Percentiles rank a stretch among this genome's conserved stretches.
Evolutionary conservation across 2,329 filamentous ascomycete genomes (phyloP).

Genomic region (Penicillium sp.): DNA sequence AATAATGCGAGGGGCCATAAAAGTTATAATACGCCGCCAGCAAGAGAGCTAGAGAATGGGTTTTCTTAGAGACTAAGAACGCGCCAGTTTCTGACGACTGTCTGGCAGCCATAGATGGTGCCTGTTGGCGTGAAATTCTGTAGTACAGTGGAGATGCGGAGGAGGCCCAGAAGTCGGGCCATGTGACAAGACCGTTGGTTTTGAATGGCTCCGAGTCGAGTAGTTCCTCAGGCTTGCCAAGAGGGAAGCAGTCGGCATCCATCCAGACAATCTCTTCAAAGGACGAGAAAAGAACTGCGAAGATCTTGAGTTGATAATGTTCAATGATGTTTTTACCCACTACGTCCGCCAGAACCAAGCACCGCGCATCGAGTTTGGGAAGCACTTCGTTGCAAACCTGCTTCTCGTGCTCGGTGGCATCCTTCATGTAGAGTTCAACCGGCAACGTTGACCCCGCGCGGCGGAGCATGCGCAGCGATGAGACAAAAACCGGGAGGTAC

Average conservation of each 20-base stretch:
- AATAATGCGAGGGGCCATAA: constrained; percentile 40
- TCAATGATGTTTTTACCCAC: constrained; percentile 41
- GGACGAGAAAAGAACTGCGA: constrained; percentile 58
- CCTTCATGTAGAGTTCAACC: constrained; percentile 47
- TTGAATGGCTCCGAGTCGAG: constrained; percentile 55
- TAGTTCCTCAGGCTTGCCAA: constrained; percentile 47
- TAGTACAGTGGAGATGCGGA: constrained; percentile 48
- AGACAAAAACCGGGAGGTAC: constrained; percentile 53
- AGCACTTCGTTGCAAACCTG: constrained; percentile 43
- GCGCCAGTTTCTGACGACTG: constrained; percentile 40
- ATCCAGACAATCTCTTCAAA: constrained; percentile 61
- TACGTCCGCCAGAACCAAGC: constrained; percentile 46
- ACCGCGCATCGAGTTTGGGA: constrained; percentile 44
- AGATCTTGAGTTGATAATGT: constrained; percentile 57
- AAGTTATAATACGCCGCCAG: constrained; percentile 42
- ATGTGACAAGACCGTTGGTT: constrained; percentile 55
- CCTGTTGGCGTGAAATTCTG: constrained; percentile 39
- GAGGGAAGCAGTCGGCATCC: constrained; percentile 58
- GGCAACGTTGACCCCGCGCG: constrained; percentile 53
- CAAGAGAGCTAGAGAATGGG: constrained; percentile 35
- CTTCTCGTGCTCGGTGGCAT: constrained; percentile 42
- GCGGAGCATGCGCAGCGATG: constrained; percentile 54
- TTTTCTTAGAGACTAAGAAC: constrained; percentile 40
- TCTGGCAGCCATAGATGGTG: constrained; percentile 35
- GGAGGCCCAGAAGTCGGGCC: constrained; percentile 56